Base-by-base conservation (phyloP, 169 alveolate genomes). In the Perkinsus marinus region DNA sequence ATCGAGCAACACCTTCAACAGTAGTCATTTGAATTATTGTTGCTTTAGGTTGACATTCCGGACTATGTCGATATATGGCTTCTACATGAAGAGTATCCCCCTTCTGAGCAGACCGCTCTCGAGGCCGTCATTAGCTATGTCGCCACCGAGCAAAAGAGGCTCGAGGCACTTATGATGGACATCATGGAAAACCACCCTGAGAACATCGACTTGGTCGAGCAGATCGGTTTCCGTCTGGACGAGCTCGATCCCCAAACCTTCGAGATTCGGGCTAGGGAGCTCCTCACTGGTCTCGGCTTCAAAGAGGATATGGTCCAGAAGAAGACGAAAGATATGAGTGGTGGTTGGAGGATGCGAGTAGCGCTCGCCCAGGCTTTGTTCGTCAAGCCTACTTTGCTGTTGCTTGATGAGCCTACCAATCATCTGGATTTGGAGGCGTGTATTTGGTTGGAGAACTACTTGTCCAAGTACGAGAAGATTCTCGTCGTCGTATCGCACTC, bases 401-500 rank as follows among this genome's bases (percentile, higher is more conserved):
- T 97, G 47, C 94, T 97, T 91, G 98, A 96, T 92, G 98, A 97
- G 93, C 98, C 99, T 30, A 98, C 99, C 5, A 98, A 97, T 93
- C 99, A 97, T 94, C 95, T 98, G 91, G 99, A 98, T 94, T 94
- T 97, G 91, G 94, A 92, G 0, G 94, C 94, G 16, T 98, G 99
- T 92, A 98, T 97, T 95, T 98, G 99, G 98, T 96, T 98, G 68
- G 99, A 98, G 94, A 98, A 97, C 92, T 98, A 97, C 95, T 93
- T 98, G 90, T 94, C 95, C 89, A 95, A 95, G 68, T 96, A 98
- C 94, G 97, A 96, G 79, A 97, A 96, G 92, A 98, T 99, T 79
- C 97, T 98, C 90, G 95, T 98, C 43, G 96, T 98, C 39, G 99
- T 98, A 39, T 97, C 99, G 57, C 99, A 98, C 95, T 99, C 99